phyloP scores from a whole-genome alignment of 768 basidiomycete species.

The Russula virescens region DNA sequence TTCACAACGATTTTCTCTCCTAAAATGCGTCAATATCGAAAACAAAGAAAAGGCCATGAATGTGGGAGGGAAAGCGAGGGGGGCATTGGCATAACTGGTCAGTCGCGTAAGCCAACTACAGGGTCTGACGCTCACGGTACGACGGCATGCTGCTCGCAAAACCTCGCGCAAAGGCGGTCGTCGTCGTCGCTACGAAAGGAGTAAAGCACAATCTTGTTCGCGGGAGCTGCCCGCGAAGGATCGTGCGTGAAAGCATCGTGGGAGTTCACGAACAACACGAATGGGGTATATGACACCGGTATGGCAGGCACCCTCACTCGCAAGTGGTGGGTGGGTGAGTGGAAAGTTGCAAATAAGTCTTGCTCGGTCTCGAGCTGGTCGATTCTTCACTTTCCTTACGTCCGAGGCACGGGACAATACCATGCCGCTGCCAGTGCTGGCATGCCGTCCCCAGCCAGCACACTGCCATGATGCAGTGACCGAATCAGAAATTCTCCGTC shows the following conservation, averaged over 20 bases:
- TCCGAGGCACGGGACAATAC: neutral
- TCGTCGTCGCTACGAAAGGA: neutral
- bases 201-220: constrained; percentile 2
- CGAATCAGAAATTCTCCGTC: too few species aligned
- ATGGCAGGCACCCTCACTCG: neutral
- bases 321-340: too few species aligned
- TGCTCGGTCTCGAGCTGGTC: too few species aligned
- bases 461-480: too few species aligned
- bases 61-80: neutral
- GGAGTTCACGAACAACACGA: too few species aligned
- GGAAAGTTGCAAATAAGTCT: too few species aligned
- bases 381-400: neutral
- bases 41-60: too few species aligned
- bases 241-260: constrained; percentile 18
- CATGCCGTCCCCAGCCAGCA: too few species aligned
- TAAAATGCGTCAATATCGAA: neutral
- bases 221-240: constrained; percentile 12
- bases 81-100: neutral
- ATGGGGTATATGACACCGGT: too few species aligned
- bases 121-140: constrained; percentile 13
- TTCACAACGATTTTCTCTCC: constrained; percentile 64
- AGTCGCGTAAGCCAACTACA: too few species aligned
- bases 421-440: too few species aligned
- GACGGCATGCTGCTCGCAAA: constrained; percentile 19
- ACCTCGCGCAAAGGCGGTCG: constrained; percentile 3